Percentiles rank a stretch among this genome's conserved stretches.
These are phyloP conservation scores for Aureobasidium namibiae DNA, from an alignment of 2,329 filamentous ascomycete genomes.

Conservation along the genomic window DNA sequence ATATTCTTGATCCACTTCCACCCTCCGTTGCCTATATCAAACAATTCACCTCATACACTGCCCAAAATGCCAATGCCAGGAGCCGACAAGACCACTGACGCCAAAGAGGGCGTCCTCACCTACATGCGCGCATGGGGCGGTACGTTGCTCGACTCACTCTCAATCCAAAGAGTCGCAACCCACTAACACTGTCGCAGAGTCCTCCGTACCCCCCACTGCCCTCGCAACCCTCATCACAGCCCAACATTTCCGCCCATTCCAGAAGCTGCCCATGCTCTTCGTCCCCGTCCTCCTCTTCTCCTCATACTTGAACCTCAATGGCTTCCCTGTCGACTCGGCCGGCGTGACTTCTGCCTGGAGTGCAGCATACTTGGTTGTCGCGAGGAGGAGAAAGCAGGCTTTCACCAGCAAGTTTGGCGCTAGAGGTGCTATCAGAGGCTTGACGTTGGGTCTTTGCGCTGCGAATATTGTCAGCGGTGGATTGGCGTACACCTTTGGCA, in stretches of 20 bases:
- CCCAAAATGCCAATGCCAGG: slow-evolving; percentile 33
- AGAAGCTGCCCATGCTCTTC: slow-evolving; percentile 58
- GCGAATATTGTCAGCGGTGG: slow-evolving; percentile 45
- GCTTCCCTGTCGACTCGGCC: slow-evolving; percentile 55
- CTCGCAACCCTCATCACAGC: slow-evolving; percentile 59
- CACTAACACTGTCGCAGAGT: slow-evolving; percentile 33
- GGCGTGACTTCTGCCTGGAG: slow-evolving; percentile 59
- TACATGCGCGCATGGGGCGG: slow-evolving; percentile 45
- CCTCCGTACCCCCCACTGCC: slow-evolving; percentile 53
- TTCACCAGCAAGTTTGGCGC: slow-evolving; percentile 41
- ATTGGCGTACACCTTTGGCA: slow-evolving; percentile 44
- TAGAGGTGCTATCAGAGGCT: slow-evolving; percentile 44
- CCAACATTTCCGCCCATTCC: slow-evolving; percentile 59
- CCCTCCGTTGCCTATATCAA: neutral
- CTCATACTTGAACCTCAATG: slow-evolving; percentile 56
- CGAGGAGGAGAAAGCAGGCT: slow-evolving; percentile 46
- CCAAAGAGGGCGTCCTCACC: slow-evolving; percentile 34
- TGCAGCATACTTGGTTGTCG: slow-evolving; percentile 56
- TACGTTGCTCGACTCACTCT: slow-evolving; percentile 30
- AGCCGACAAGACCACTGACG: slow-evolving; percentile 26
- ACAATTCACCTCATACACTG: neutral
- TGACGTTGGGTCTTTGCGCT: slow-evolving; percentile 42
- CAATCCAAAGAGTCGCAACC: neutral
- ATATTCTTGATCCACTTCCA: neutral
- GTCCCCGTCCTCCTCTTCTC: slow-evolving; percentile 58